Evolutionary conservation across 164 flowering plant species (phyloP), one percentile per base, ranked within the genome.

Genomic region (Umbilicus rupestris): DNA sequence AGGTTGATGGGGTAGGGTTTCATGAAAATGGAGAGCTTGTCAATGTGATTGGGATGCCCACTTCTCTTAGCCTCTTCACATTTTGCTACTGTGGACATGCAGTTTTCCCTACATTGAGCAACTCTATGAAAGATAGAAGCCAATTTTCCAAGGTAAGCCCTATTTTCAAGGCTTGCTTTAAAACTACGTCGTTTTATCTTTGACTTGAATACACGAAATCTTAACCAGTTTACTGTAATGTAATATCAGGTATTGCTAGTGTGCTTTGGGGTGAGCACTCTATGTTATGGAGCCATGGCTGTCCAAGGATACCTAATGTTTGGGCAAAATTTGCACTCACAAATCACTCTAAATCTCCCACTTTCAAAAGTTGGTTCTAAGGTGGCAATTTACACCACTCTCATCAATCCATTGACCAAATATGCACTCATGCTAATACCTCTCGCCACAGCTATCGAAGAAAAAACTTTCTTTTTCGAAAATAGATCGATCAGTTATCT

Each of bases 261-360:
- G 1, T 77, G 84, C 59, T 84, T 79, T 66, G n/a, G 70, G 5
- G 59, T 65, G 11, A 76, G 79, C 70, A 79, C 84, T 5, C 33
- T 81, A 35, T 73, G 46, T 58, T 82, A 83, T 63, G 85, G 76
- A 70, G 74, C 80, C 30, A 82, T 83, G 81, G 87, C 79, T 0
- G 64, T 86, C 24, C 41, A 77, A 8, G 85, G 90, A 28, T 86
- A 86, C 78, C 29, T 77, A 45, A 86, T 86, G 87, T 86, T 57
- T 58, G 90, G 87, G 63, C 69, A 77, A 15, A 5, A 64, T 35
- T 14, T 84, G 39, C 62, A 73, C 44, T 79, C 87, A 26, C 86
- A 84, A 73, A 77, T 85, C 47, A 81, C 89, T 20, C 44, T 82
- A 69, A 83, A 83, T 35, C 85, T 85, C 52, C 89, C 89, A 0